Evolutionary conservation across 2,329 filamentous ascomycete genomes (phyloP), one percentile per base, ranked within the genome.

Genomic region (Graphilbum fragrans): DNA sequence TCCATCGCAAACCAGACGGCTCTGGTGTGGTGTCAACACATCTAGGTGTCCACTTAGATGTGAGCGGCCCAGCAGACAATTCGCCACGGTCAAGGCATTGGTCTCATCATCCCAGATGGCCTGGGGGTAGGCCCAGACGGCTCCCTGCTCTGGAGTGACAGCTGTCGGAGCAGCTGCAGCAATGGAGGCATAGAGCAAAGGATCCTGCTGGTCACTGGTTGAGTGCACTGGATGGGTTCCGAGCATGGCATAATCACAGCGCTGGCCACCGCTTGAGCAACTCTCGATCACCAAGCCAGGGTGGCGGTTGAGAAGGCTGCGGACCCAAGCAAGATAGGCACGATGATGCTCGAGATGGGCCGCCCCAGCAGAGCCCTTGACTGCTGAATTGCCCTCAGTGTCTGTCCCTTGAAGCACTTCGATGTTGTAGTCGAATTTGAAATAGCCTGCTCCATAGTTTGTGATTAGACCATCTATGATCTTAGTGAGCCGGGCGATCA

Each of bases 391-490:
- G 22, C 34, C 32, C 37, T 48, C 27, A 22, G 52, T 25, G 34
- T 60, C 57, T 1, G 57, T 60, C 7, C 57, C 58, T 33, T 58
- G 53, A 0, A 50, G 49, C 16, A 59, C 53, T 4, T 61, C 58
- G 25, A 61, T 57, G 33, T 61, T 61, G 43, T 60, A 60, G 44
- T 61, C 58, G 34, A 60, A 60, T 34, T 60, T 61, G 50, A 60
- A 60, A 37, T 56, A 60, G 0, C 56, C 52, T 4, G 49, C 55
- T 1, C 55, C 55, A 14, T 53, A 57, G 2, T 57, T 35, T 2
- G 33, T 27, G 0, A 59, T 49, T 0, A 55, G 45, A 0, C 47
- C 39, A 17, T 55, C 45, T 10, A 60, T 46, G 9, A 58, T 45
- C 3, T 35, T 27, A 6, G 51, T 43, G 50, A 59, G 53, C 9